Percentiles rank a stretch among this genome's conserved stretches.
These are phyloP conservation scores for Cladochytrium replicatum DNA, from an alignment of 192 early-diverging fungal genomes.

Conservation along the genomic window DNA sequence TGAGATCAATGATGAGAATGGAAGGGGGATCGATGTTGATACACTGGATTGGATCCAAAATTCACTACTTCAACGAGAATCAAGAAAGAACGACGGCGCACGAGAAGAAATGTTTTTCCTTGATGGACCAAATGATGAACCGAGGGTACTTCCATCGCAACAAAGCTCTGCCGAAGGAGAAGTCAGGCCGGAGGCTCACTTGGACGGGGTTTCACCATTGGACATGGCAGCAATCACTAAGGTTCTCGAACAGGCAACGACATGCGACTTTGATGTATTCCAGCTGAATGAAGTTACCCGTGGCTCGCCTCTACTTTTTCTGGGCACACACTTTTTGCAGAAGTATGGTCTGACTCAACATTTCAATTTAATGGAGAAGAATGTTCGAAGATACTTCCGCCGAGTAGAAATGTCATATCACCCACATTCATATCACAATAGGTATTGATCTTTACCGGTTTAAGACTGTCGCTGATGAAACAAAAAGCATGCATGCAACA, in stretches of 20 bases:
- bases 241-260: slow-evolving; percentile 19
- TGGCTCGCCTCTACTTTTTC: slow-evolving; percentile 36
- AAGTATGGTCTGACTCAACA: slow-evolving; percentile 32
- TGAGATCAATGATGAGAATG: slow-evolving; percentile 42
- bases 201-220: not conserved
- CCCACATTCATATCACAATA: slow-evolving; percentile 42
- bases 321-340: slow-evolving; percentile 35
- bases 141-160: too few species aligned
- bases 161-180: not conserved
- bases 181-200: slow-evolving; percentile 5
- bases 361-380: slow-evolving; percentile 31
- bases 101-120: too few species aligned
- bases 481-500: slow-evolving; percentile 37
- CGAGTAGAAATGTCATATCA: slow-evolving; percentile 37
- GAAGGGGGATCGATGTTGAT: slow-evolving; percentile 38
- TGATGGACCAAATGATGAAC: too few species aligned
- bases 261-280: slow-evolving; percentile 43
- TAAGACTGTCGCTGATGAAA: slow-evolving; percentile 2
- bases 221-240: slow-evolving; percentile 27
- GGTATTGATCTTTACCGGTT: slow-evolving; percentile 7
- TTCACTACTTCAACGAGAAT: slow-evolving; percentile 27
- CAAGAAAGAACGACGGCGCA: not conserved
- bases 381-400: slow-evolving; percentile 28
- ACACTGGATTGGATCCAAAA: slow-evolving; percentile 44
- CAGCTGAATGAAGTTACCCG: slow-evolving; percentile 33